Base-by-base conservation (phyloP, 2,329 filamentous ascomycete species). In the Alternaria brassicae region DNA sequence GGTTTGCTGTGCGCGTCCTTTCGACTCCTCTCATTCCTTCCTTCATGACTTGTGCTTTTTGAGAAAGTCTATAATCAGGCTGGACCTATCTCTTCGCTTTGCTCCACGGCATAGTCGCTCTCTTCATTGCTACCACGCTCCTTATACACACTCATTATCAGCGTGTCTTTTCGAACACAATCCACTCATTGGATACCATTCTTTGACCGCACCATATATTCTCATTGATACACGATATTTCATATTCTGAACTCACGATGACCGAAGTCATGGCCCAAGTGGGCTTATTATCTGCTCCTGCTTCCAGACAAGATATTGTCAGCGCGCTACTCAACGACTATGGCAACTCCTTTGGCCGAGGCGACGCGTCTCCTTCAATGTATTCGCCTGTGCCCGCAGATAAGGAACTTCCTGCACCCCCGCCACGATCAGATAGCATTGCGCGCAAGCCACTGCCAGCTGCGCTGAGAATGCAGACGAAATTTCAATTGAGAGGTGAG, bases 301-400 rank as follows among this genome's bases (percentile, higher is more conserved):
- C 73, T 19, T 69, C 67, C 34, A 72, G 76, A 62, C 74, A 77
- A 55, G 77, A 79, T 56, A 65, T 79, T 27, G 68, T 79, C 63
- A 78, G 75, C 70, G 72, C 73, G 54, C 65, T 79, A 40, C 63
- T 79, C 41, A 75, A 74, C 58, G 75, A 73, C n/a, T 79, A 79
- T 63, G 73, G 72, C 21, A 74, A 62, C 45, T 72, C 69, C 4
- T 76, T 76, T 52, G 66, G 60, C n/a, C 63, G 56, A 21, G 66
- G 60, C 51, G 66, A 70, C 36, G 60, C 59, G 25, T 72, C 68
- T 32, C 61, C 69, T 10, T 73, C 67, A 40, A 37, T 51, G 8
- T 60, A 61, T 51, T 72, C 72, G 27, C 67, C 71, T 15, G 61
- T 66, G 48, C 63, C 68, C n/a, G 54, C 69, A 13, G 53, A 70